phyloP scores from a whole-genome alignment of 2,329 filamentous ascomycete genomes.

The Ophiostoma fasciatum region DNA sequence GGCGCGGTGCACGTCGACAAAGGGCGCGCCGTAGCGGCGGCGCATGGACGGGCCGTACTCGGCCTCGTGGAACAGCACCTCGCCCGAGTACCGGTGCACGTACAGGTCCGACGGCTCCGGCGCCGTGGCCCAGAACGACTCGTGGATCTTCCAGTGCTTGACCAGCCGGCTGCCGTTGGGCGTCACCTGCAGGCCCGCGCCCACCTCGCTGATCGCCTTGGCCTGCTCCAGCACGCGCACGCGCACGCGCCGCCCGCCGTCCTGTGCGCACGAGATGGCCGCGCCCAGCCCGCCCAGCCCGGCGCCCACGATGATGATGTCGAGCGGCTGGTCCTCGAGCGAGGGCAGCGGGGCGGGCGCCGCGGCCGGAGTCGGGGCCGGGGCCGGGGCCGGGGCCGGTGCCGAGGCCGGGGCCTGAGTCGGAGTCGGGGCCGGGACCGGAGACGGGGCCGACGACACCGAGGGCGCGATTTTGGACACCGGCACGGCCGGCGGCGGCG shows the following conservation, averaged over 20 bases:
- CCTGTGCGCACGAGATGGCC: constrained; percentile 2
- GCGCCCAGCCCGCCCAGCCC: constrained; percentile 6
- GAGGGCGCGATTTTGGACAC: too few species aligned
- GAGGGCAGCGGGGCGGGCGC: too few species aligned
- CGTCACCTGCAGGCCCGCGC: constrained; percentile 11
- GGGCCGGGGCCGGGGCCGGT: too few species aligned
- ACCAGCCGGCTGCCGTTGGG: constrained; percentile 18
- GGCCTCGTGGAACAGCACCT: not conserved
- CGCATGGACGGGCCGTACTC: not conserved
- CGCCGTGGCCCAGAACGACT: not conserved
- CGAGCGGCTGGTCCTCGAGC: not conserved
- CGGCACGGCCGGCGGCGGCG: too few species aligned
- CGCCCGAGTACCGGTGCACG: not conserved
- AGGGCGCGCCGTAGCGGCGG: constrained; percentile 15
- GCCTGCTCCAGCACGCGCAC: constrained; percentile 2
- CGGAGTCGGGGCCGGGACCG: too few species aligned
- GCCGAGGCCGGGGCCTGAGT: too few species aligned
- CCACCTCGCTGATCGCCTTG: not conserved
- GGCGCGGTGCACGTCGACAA: constrained; percentile 21
- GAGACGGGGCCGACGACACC: too few species aligned
- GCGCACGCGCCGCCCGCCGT: constrained; percentile 3
- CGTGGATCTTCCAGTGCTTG: constrained; percentile 13
- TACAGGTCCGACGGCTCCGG: not conserved
- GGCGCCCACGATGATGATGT: constrained; percentile 8
- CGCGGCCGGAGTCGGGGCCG: too few species aligned